Base-by-base conservation (phyloP, 2,329 filamentous ascomycete genomes). In the Xylariaceae sp. region DNA sequence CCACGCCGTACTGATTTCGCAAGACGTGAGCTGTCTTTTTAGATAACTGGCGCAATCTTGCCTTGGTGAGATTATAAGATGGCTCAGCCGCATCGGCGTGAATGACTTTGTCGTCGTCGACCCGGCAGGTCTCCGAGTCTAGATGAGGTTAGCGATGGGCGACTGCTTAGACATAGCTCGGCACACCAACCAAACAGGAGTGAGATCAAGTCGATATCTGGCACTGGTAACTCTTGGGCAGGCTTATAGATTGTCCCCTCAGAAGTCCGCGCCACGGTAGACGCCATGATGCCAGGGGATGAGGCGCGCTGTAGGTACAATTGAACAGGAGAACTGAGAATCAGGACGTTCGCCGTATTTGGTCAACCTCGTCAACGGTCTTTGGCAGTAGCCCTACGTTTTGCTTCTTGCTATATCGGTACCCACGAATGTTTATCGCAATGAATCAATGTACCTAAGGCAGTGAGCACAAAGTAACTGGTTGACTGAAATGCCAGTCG, bases 1-100 rank as follows among this genome's bases (percentile, higher is more conserved):
- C 54, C 9, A 56, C 47, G 11, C 51, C 51, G 37, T 49, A 57
- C 30, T 52, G 48, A 29, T 50, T 13, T 19, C 79, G 72, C 1
- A 85, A 65, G 13, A 76, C 72, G 49, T 78, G 64, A 4, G 78
- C 79, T 15, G 78, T 68, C 3, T 71, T 67, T 47, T 74, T 68
- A 9, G 74, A 71, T 9, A 78, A 63, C 9, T 56, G 52, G 4
- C 73, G 70, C 2, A 73, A 65, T 22, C 69, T 64, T 1, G 67
- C 62, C 54, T 76, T 81, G 35, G 73, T 83, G 42, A 84, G 61
- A 40, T 57, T 54, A 38, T 73, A 68, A n/a, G 63, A 63, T 0
- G 79, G 75, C 37, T 81, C 65, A 4, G 69, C 67, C 1, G 81
- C 79, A 49, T 81, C 78, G 33, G 70, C 66, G 54, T 83, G 78